Base-by-base conservation (phyloP, 805 yeast species). In the Wickerhamiella brachini region DNA sequence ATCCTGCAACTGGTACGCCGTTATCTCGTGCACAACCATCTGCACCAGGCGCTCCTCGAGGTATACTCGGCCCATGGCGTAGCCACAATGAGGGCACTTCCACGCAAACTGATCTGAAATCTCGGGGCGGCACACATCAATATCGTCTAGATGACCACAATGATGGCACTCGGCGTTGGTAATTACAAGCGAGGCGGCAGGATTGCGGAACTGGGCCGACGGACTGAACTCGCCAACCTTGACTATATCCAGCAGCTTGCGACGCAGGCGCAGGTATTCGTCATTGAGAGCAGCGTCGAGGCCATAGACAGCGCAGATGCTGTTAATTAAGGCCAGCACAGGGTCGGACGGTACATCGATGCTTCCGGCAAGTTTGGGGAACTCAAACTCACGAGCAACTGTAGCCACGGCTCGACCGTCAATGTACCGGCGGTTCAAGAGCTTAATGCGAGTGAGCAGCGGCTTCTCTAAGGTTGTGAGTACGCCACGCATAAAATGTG, bases 211-310 rank as follows among this genome's bases (percentile, higher is more conserved):
- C 17, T 70, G 71, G 1, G 90, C 85, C 52, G 80, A 85, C 3
- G 75, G 75, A 56, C 86, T 80, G 67, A 93, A 93, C 62, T 93
- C 98, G 53, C 83, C 79, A 41, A 89, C 75, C 29, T 88, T 95
- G 57, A 94, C 77, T 5, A 84, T 65, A 1, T 75, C 72, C 38
- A 93, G 71, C 54, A 94, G 68, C 51, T 83, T 88, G 54, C 84
- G 80, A 51, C 96, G 74, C 51, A 93, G 65, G 54, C 81, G 65
- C 55, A 95, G 72, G 24, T 79, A 84, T 62, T 89, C 97, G 37
- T 86, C 69, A 46, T 73, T 75, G 48, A 89, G 69, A 47, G 76
- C 75, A 45, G 71, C 69, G 0, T 88, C 85, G 12, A 90, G 70
- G 1, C 79, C 71, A 65, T 85, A 77, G 1, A 88, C 79, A 5